These are phyloP conservation scores for Candida yuanshanica DNA, from an alignment of 805 yeast genomes.

Conservation along the genomic window DNA sequence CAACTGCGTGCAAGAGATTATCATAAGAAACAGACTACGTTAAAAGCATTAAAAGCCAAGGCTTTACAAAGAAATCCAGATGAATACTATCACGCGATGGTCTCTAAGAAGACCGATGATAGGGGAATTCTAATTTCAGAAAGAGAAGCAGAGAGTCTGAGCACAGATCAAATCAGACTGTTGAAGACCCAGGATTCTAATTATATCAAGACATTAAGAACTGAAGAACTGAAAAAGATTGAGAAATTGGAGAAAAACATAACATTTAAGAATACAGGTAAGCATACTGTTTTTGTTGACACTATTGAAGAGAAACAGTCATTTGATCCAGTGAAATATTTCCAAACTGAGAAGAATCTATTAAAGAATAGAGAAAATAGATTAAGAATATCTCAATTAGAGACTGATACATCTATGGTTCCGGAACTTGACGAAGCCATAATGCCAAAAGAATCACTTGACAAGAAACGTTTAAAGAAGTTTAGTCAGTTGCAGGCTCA, in stretches of 20 bases:
- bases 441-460: slow-evolving; percentile 33
- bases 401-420: slow-evolving; percentile 29
- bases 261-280: slow-evolving; percentile 53
- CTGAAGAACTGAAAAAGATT: slow-evolving; percentile 61
- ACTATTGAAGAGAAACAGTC: slow-evolving; percentile 44
- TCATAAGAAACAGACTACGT: slow-evolving; percentile 50
- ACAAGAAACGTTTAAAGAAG: slow-evolving; percentile 54
- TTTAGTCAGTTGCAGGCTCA: slow-evolving; percentile 56
- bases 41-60: slow-evolving; percentile 69
- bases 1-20: slow-evolving; percentile 62
- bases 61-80: slow-evolving; percentile 80
- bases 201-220: slow-evolving; percentile 72
- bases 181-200: slow-evolving; percentile 88
- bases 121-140: slow-evolving; percentile 65
- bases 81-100: slow-evolving; percentile 96
- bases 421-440: slow-evolving; percentile 22
- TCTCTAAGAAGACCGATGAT: slow-evolving; percentile 56
- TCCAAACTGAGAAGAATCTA: slow-evolving; percentile 64
- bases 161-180: slow-evolving; percentile 72
- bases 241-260: slow-evolving; percentile 42
- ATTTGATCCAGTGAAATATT: slow-evolving; percentile 61
- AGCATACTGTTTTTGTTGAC: slow-evolving; percentile 85
- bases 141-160: slow-evolving; percentile 54
- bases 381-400: slow-evolving; percentile 54
- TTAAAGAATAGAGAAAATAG: slow-evolving; percentile 67